Base-by-base conservation (phyloP, 2,329 filamentous ascomycete genomes). In the Aspergillus sp. region DNA sequence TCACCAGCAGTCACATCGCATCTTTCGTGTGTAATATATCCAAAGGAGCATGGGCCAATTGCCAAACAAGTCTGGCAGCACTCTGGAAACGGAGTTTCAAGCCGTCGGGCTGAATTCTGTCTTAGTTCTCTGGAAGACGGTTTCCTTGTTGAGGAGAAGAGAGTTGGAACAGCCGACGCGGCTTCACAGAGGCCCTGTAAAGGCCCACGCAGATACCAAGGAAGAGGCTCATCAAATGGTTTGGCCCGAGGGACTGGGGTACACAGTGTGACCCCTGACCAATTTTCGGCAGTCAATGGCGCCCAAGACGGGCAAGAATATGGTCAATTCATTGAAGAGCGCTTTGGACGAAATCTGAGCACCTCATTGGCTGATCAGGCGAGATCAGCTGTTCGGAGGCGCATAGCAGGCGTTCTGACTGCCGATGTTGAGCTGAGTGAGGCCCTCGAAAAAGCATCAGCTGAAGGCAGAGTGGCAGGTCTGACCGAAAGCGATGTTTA, bases 1-100 rank as follows among this genome's bases (percentile, higher is more conserved):
- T 30, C 72, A n/a, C 69, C 65, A 37, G 71, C 75, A 32, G 66
- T 86, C 27, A 69, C 71, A 2, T 83, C 85, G 0, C 73, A 76
- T 7, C 71, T 90, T 19, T 86, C 79, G 1, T 83, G 82, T 26
- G 82, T 95, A 3, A 62, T 97, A 34, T 89, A 85, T 55, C 80
- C 83, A 0, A 72, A 77, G 37, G 78, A 82, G 9, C 69, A 81
- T 12, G 90, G 85, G 56, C 69, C 80, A 5, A 67, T 86, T 46
- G 88, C 89, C n/a, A 97, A 96, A 66, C 81, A 90, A 58, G 96
- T 95, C 59, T 98, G 93, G 93, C 93, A 97, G 65, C 93, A 98
- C 65, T 86, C 88, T 1, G 93, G 93, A 13, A 90, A 95, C 49
- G 93, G 93, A 11, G 77, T 95, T 10, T 96, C 90, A 1, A 96